Base-by-base conservation (phyloP, 2,329 filamentous ascomycete genomes). In the Nemania sp. region DNA sequence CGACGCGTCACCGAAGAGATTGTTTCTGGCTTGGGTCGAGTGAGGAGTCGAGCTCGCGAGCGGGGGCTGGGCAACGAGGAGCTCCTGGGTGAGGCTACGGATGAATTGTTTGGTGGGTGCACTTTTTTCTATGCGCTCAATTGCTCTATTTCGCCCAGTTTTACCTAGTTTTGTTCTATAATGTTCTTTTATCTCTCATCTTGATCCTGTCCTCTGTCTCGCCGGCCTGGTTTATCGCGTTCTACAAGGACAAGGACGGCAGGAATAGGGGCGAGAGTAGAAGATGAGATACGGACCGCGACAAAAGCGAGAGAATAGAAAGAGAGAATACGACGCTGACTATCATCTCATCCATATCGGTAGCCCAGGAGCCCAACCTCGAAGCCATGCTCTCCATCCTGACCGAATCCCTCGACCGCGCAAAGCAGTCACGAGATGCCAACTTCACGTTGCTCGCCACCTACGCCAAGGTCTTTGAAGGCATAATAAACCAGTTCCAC, bases 401-500 rank as follows among this genome's bases (percentile, higher is more conserved):
- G 32, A 84, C 86, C 70, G 87, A 89, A 75, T 85, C 87, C 6
- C 85, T 91, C 73, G 88, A 90, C 75, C 87, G 87, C 67, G 85
- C 87, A 62, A 88, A 88, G 67, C 82, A 84, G 75, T 85, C 85
- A 67, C 86, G 87, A 72, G 87, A 90, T 73, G 84, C 87, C 76
- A 90, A 90, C 79, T 87, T 85, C 65, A 80, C 81, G 53, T 83
- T 89, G 56, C 83, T 90, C 38, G 82, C 83, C 18, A 84, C 88
- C 62, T 90, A 89, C 77, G 88, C 88, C 54, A 82, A 82, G 64
- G 85, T 85, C 29, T 81, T 90, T 66, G 82, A 84, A 52, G 80
- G 83, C 53, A 87, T 90, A 80, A 84, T 90, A 35, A 85, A 86
- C 73, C 88, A 90, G 74, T 87, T 90, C 75, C 89, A 91, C 81